Base-by-base conservation (phyloP, 495 filamentous ascomycete species). In the Pseudomonodictys pantanalensis region DNA sequence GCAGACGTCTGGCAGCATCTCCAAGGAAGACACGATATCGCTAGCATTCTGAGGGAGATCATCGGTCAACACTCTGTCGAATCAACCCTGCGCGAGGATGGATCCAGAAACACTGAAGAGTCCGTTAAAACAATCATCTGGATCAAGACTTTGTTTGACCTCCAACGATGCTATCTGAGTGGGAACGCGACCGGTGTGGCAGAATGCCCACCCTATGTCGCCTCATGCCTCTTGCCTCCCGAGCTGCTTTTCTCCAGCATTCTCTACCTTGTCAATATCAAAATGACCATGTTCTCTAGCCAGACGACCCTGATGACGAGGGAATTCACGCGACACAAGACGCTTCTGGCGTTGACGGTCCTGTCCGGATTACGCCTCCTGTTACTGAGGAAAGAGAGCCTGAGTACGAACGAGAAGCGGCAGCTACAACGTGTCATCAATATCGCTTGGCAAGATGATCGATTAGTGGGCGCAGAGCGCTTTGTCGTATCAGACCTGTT, bases 401-500 rank as follows among this genome's bases (percentile, higher is more conserved):
- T 66, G 5, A 18, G 35, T 18, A 10, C 47, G 17, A 58, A 62
- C 10, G 53, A 66, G 17, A 58, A 48, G 42, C n/a, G 58, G 23
- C 63, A 48, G 11, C 58, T 66, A 32, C 63, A 58, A 32, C 33
- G 17, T 7, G 52, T 53, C 1, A 66, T 66, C 26, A 66, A 58
- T 35, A n/a, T 38, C 8, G 58, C 63, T n/a, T 66, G 63, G 63
- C 58, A 58, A 30, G 9, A 62, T 42, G 63, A 61, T 30, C 52
- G 63, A 26, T 52, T 66, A 2, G 33, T 39, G 10, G 63, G 47
- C 3, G 53, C 58, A 9, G 63, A 66, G 18, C 22, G 33, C 10
- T 66, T 66, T 32, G 35, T 66, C 29, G 63, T 66, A 2, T 66
- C 58, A 22, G 53, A 58, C 7, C 32, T 66, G 3, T 66, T 66